Percentiles rank a stretch among this genome's conserved stretches.
Evolutionary conservation across 2,329 filamentous ascomycete species (phyloP).

Genomic region (Lithohypha guttulata): DNA sequence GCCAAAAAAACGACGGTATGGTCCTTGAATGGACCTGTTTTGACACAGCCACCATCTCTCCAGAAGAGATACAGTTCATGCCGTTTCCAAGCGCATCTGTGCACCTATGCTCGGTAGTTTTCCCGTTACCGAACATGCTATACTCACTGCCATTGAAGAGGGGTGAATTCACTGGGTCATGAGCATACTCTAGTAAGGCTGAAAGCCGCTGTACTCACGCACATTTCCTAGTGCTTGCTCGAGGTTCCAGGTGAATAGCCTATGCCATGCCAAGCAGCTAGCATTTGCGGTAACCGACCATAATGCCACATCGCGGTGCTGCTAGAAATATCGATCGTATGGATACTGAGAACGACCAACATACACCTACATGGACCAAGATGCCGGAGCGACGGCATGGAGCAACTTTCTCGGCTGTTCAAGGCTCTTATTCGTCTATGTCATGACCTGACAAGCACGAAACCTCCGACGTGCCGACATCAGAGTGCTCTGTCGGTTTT

Average conservation of each 20-base stretch:
- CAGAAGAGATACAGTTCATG: too few species aligned
- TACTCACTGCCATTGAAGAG: slow-evolving; percentile 41
- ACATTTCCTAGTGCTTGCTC: slow-evolving; percentile 27
- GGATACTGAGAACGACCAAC: too few species aligned
- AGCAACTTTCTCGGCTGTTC: too few species aligned
- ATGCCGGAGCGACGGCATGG: too few species aligned
- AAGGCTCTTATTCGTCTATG: too few species aligned
- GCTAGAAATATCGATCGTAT: too few species aligned
- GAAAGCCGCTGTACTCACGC: slow-evolving; percentile 31
- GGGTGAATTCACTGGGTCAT: slow-evolving; percentile 30
- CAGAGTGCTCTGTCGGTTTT: too few species aligned
- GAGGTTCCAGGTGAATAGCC: slow-evolving; percentile 25
- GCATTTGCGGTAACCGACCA: too few species aligned
- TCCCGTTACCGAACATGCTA: slow-evolving; percentile 38
- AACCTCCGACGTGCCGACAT: too few species aligned
- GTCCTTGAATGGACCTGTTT: slow-evolving; percentile 30
- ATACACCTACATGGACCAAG: too few species aligned
- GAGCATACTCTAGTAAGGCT: slow-evolving; percentile 40
- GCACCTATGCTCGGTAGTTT: slow-evolving; percentile 20
- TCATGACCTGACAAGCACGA: too few species aligned
- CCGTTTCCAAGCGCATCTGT: slow-evolving; percentile 18
- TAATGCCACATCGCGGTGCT: too few species aligned
- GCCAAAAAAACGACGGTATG: slow-evolving; percentile 26
- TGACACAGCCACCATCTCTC: slow-evolving; percentile 29
- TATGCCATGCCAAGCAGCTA: slow-evolving; percentile 28